Evolutionary conservation across 202 grass and related monocot genomes (phyloP), one percentile per base, ranked within the genome.

Genomic region (Digitaria exilis): DNA sequence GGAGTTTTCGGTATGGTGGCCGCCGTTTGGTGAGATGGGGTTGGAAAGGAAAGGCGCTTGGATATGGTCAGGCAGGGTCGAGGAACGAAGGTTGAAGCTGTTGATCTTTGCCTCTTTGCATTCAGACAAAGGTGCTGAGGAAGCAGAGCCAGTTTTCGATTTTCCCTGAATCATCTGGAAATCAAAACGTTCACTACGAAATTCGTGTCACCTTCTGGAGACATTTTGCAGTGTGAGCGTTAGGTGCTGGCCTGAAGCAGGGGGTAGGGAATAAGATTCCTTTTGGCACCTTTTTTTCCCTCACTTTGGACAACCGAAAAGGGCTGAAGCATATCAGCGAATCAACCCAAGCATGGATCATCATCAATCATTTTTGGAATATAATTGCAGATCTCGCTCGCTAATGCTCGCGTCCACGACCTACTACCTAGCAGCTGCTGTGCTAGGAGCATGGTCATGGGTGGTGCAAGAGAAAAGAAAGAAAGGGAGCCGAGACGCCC

Each of bases 1-100:
- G 30, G 28, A 51, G 17, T 48, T 63, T 90, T 51, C 79, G 84
- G 68, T 74, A 8, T 61, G 1, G 68, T 70, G 69, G 62, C 22
- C 10, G 34, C 29, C 19, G 73, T 90, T 86, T 86, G 88, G 84
- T 90, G 84, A 66, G 74, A 74, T 79, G 74, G 57, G 67, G 75
- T 52, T 82, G 62, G 73, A 83, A 86, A 54, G 73, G 68, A 73
- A 69, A 79, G 67, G 51, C 45, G 44, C 76, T 48, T 28, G 21
- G 25, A 75, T 74, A 69, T 86, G n/a, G 44, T 55, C 54, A 69
- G 69, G 50, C 66, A 86, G 79, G 17, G 4, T 5, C 49, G 17
- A 65, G 54, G 57, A 72, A 82, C 17, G 42, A 75, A 76, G 31
- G 67, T 29, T 78, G 73, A n/a, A 22, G 41, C 57, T 76, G 28